Evolutionary conservation across 2,329 filamentous ascomycete species (phyloP), one percentile per base, ranked within the genome.

Genomic region (Aaosphaeria arxii): DNA sequence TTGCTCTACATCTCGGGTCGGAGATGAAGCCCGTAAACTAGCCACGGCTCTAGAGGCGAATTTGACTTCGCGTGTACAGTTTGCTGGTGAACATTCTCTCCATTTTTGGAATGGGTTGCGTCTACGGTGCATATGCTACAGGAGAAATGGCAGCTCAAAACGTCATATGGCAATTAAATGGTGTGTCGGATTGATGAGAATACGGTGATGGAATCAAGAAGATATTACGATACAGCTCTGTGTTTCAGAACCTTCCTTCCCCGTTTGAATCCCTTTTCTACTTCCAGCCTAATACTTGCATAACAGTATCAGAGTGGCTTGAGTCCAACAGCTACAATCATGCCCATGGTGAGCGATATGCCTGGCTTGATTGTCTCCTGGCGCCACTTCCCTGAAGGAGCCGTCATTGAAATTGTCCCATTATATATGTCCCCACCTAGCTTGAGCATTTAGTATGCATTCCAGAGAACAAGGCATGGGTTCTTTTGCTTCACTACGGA

Each of bases 331-430:
- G 24, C 7, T 11, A 50, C 42, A 30, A 53, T 5, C 44, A 51
- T 45, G 30, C 48, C 48, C 48, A 48, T 53, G 2, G 35, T 42
- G 11, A 53, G 6, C n/a, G 42, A 48, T 9, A 51, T 42, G 9
- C 51, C 51, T 29, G 48, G 30, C 11, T 30, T 41, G 43, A 53
- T 43, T 43, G 17, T 6, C 5, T 7, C 43, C 43, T 31, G 49
- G 46, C 4, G 47, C 28, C 5, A 52, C 42, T 7, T 40, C 50
- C 30, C 43, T 44, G 13, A 44, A 40, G 2, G 50, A 41, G 2
- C 30, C 41, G 11, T 40, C 42, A 30, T 52, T 47, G 11, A 50
- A 35, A 7, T 51, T 42, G 40, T 51, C 49, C 52, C 52, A 52
- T 42, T 54, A 46, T 6, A 46, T 6, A 54, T 28, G 24, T 44